A percentile compares a stretch with the other conserved stretches of the same genome.
Evolutionary conservation across 257 asterid genomes (phyloP).

Genomic region (Fraxinus anomala): DNA sequence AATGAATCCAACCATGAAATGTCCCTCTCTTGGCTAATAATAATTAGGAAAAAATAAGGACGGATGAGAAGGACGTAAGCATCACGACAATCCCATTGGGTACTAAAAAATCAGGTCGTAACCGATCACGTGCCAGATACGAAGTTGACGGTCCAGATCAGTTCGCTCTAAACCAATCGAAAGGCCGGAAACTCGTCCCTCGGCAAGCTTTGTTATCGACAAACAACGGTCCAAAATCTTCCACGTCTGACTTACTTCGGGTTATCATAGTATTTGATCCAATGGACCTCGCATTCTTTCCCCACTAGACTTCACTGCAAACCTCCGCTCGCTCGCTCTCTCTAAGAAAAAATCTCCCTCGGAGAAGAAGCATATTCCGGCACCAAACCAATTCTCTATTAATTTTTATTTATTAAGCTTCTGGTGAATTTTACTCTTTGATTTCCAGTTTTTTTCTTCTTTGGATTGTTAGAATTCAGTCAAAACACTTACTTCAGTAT

Average conservation of each 20-base stretch:
- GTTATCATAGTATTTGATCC: slow-evolving; percentile 59
- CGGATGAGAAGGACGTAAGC: not conserved
- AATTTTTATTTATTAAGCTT: not conserved
- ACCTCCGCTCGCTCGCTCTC: not conserved
- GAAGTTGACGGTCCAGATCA: slow-evolving; percentile 42
- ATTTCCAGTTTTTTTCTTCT: not conserved
- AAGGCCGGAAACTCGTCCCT: slow-evolving; percentile 32
- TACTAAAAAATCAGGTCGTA: slow-evolving; percentile 22
- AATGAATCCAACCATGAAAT: not conserved
- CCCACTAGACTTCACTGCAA: slow-evolving; percentile 8
- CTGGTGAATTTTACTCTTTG: not conserved
- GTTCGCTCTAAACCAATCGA: slow-evolving; percentile 46
- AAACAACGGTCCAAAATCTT: slow-evolving; percentile 41
- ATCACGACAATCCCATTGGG: slow-evolving; percentile 1
- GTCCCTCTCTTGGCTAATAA: not conserved
- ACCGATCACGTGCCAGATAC: slow-evolving; percentile 49
- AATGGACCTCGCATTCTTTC: slow-evolving; percentile 49
- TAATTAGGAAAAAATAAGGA: not conserved
- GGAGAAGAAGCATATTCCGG: slow-evolving; percentile 23
- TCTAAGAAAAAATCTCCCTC: too few relatives aligned
- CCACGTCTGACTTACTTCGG: slow-evolving; percentile 55
- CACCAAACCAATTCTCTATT: slow-evolving; percentile 17
- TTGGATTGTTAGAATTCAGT: not conserved
- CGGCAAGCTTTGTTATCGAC: slow-evolving; percentile 45
- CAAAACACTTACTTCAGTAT: not conserved